Base-by-base conservation (phyloP, 2,329 filamentous ascomycete species). In the Teratosphaeria nubilosa region DNA sequence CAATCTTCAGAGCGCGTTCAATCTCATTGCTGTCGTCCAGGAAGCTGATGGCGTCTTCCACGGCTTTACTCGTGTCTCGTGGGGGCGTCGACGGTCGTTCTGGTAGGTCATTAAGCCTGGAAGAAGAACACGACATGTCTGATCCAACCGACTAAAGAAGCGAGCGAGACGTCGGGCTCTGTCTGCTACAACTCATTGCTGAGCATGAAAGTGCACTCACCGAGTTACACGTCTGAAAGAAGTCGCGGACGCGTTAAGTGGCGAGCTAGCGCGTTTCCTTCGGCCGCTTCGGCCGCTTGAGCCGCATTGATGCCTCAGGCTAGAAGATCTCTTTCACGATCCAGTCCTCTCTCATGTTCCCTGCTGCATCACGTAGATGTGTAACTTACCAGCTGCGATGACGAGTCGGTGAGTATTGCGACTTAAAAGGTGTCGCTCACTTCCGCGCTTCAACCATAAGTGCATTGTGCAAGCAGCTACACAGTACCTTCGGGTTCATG, bases 51-150 rank as follows among this genome's bases (percentile, higher is more conserved):
- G 74, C 73, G 56, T 74, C 72, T 63, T 75, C 68, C 53, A 75
- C 65, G 52, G 65, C 67, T 60, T 65, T 64, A 31, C 73, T 60
- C 59, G 73, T 58, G 56, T 76, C 78, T 72, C 77, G 77, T 41
- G 81, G 81, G 64, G 81, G 80, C 66, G 80, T 83, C 20, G 80
- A 81, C 61, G 80, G 81, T 66, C 79, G 78, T 70, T 74, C 71
- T 66, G 78, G 75, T 64, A 82, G 71, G 64, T 72, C 72, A 58
- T 77, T 73, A 65, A 81, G 74, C 56, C 69, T 67, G 55, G 69
- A 69, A 34, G 63, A 59, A 54, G 59, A 48, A 31, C 63, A 62
- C 54, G 63, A 63, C 54, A 65, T 65, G 4, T 53, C 51, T 30
- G 14, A 7, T 5, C 22, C 24, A 13, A 30, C 14, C 51, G 5